Conservation (phyloP, 163 green algal species). For the Dunaliella salina region DNA sequence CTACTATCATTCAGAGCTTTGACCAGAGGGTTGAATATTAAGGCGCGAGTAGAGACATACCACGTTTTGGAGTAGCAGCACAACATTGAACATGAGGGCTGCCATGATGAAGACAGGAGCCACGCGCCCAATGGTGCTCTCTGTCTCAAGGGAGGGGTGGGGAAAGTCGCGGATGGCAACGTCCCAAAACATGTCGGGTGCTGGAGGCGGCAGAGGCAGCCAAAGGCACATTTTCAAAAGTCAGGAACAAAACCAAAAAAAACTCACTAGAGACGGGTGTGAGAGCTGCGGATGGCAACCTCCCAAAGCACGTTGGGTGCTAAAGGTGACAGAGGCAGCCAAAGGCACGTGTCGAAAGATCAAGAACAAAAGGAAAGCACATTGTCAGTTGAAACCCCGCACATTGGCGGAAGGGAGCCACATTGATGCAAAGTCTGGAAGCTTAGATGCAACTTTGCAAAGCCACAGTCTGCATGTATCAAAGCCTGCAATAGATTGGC, state of each 20-base stretch:
- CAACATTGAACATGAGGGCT: constrained; percentile 29
- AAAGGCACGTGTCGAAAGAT: too few species aligned
- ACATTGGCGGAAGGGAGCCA: too few species aligned
- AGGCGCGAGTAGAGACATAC: constrained; percentile 9
- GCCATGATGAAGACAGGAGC: constrained; percentile 39
- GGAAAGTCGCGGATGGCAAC: constrained; percentile 35
- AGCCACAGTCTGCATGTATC: too few species aligned
- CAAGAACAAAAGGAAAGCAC: too few species aligned
- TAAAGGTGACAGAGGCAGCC: too few species aligned
- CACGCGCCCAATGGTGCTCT: constrained; percentile 21
- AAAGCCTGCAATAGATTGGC: too few species aligned
- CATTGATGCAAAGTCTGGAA: too few species aligned
- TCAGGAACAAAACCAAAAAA: background rate
- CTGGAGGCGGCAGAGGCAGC: background rate
- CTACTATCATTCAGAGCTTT: background rate
- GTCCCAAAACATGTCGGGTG: constrained; percentile 8
- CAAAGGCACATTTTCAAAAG: background rate
- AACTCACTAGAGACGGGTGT: background rate
- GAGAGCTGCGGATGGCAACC: background rate
- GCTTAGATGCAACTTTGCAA: too few species aligned
- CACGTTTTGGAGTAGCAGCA: constrained; percentile 33
- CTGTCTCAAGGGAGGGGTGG: constrained; percentile 28
- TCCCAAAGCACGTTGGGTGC: too few species aligned
- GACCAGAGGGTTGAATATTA: too few species aligned
- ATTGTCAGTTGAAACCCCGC: too few species aligned